Percentiles rank a stretch among this genome's conserved stretches.
Evolutionary conservation across 768 basidiomycete species (phyloP).

Genomic region (Leucocoprinus birnbaumii): DNA sequence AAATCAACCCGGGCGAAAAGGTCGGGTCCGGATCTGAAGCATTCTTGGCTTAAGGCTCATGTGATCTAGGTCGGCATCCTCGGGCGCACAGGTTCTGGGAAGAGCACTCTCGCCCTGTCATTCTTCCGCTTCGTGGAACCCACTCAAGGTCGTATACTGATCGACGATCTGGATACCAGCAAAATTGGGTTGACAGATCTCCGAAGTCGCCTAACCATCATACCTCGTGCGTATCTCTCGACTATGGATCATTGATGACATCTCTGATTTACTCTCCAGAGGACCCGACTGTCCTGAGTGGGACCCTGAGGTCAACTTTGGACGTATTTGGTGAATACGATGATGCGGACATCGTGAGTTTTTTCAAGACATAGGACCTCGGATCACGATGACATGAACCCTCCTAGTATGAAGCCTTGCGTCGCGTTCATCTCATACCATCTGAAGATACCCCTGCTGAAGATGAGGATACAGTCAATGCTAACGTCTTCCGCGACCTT

Average conservation of each 20-base stretch:
- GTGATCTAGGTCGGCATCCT: slow-evolving; percentile 58
- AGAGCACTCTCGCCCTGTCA: slow-evolving; percentile 78
- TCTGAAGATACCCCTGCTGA: slow-evolving; percentile 47
- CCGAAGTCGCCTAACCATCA: slow-evolving; percentile 54
- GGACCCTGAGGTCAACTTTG: slow-evolving; percentile 74
- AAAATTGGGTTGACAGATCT: slow-evolving; percentile 80
- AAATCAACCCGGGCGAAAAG: slow-evolving; percentile 74
- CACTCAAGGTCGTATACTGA: slow-evolving; percentile 64
- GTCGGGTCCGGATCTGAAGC: slow-evolving; percentile 32
- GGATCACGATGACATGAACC: neutral
- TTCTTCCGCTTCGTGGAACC: slow-evolving; percentile 90
- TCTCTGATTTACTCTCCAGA: slow-evolving; percentile 38
- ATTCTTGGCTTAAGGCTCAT: neutral
- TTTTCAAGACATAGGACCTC: neutral
- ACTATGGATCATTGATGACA: neutral
- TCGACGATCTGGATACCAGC: slow-evolving; percentile 81
- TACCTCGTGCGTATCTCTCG: slow-evolving; percentile 50
- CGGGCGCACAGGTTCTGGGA: slow-evolving; percentile 73
- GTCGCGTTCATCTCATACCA: slow-evolving; percentile 78
- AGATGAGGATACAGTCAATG: slow-evolving; percentile 51
- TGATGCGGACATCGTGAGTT: slow-evolving; percentile 73
- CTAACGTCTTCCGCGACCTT: slow-evolving; percentile 73
- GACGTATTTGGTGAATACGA: slow-evolving; percentile 88
- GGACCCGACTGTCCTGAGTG: slow-evolving; percentile 88
- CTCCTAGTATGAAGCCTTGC: slow-evolving; percentile 74